Base-by-base conservation (phyloP, 2,329 filamentous ascomycete species). In the Calonectria pseudoreteaudii region DNA sequence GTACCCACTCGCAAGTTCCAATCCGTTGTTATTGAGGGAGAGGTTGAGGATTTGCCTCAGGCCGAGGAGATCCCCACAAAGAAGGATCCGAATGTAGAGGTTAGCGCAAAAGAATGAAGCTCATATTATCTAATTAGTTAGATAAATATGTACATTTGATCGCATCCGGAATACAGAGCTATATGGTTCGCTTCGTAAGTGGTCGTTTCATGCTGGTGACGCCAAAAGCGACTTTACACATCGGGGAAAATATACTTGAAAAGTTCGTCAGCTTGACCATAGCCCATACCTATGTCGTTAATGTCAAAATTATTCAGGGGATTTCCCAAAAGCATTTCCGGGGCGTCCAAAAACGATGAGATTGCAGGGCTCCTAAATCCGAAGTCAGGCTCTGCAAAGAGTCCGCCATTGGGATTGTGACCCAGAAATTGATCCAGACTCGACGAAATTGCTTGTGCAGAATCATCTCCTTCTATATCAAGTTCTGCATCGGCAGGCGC, bases 1-100 rank as follows among this genome's bases (percentile, higher is more conserved):
- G 56, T 62, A 13, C 56, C 56, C 34, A 62, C 56, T 38, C 56
- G 56, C 34, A 62, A 62, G 23, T 62, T 62, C 18, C 56, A 62
- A 41, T 10, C 23, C 2, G 14, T 62, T 10, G 34, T 62, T 2
- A 62, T 62, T 20, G 56, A 62, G n/a, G 56, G 56, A 3, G 56
- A 62, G 31, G 56, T 34, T 5, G 56, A 62, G 34, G 34, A 62
- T 41, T 7, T 62, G 13, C 31, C 53, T n/a, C 56, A 18, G 1
- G 1, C 16, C 3, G 52, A 56, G 18, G 52, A 34, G 30, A 30
- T n/a, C 8, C 28, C 28, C 28, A 20, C 16, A 11, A 56, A 62
- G 20, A 62, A 62, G 23, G 34, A 26, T 5, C 34, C 34, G 20
- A 28, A 28, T 13, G 56, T 62, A 13, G 18, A 62, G 13, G 14